phyloP scores from a whole-genome alignment of 257 asterid genomes.

The Catharanthus roseus region DNA sequence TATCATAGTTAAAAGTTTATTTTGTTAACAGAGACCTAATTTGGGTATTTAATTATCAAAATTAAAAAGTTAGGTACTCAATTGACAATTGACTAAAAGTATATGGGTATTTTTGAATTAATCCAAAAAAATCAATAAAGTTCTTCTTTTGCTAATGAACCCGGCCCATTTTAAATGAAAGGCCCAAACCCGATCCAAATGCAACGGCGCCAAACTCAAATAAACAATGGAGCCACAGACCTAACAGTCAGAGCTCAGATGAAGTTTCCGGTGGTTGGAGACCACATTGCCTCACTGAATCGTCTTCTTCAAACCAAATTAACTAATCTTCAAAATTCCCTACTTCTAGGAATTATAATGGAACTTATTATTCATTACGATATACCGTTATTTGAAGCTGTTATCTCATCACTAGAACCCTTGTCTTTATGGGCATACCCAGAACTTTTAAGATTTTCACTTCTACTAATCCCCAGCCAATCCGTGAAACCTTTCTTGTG shows the following conservation, averaged over 20 bases:
- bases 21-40: no score
- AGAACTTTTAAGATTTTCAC: constrained; percentile 3
- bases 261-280: constrained; percentile 3
- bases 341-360: neutral
- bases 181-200: neutral
- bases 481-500: neutral
- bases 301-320: neutral
- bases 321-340: constrained; percentile 11
- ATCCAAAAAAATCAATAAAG: no score
- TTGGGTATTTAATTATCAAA: no score
- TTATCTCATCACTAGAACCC: neutral
- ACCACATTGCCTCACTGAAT: neutral
- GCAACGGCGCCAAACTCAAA: constrained; percentile 6
- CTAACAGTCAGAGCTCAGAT: neutral
- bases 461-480: neutral
- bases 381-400: neutral
- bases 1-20: no score
- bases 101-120: no score
- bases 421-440: constrained; percentile 5
- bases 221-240: neutral
- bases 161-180: neutral
- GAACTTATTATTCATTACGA: neutral
- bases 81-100: no score
- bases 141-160: no score
- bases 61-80: no score